Base-by-base conservation (phyloP, 805 yeast genomes). In the Kazachstania kunashirensis region DNA sequence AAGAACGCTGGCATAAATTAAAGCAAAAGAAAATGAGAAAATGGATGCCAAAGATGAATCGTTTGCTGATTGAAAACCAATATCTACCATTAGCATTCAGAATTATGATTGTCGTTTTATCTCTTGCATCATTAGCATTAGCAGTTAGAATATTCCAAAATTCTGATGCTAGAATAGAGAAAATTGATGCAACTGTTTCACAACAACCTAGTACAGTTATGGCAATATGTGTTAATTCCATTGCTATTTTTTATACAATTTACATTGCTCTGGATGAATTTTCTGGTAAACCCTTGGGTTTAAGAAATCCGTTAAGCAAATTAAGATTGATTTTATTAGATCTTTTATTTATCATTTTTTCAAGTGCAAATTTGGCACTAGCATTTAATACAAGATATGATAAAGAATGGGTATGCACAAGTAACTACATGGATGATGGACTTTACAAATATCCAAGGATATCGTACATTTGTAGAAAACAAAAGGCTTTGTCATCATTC, bases 251-350 rank as follows among this genome's bases (percentile, higher is more conserved):
- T 0, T 92, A 92, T 54, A 69, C 86, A 38, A 61, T 78, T 3
- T 86, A 84, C 58, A 84, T 89, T 55, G 77, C 95, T 2, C 77
- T 76, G 50, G 97, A 92, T 58, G 98, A 92, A 59, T 89, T 84
- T 59, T 72, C 79, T 17, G 94, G 96, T 11, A 81, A 84, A 53
- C 98, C 97, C 0, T 58, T 92, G 33, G 98, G 98, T 0, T 66
- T 92, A 31, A 71, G 98, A 47, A 74, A 84, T 43, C 94, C 96
- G 0, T 65, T 74, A 41, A 84, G 82, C 17, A 92, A 92, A 55
- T 72, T 92, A 67, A 70, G 83, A 50, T 69, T 89, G 36, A 73
- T 89, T 42, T 65, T 86, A 66, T 65, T 86, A 47, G 98, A 92
- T 55, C 65, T 89, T 29, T 61, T 89, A 23, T 85, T 92, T 58